Evolutionary conservation across 2,329 filamentous ascomycete genomes (phyloP).

Genomic region (Calonectria naviculata): DNA sequence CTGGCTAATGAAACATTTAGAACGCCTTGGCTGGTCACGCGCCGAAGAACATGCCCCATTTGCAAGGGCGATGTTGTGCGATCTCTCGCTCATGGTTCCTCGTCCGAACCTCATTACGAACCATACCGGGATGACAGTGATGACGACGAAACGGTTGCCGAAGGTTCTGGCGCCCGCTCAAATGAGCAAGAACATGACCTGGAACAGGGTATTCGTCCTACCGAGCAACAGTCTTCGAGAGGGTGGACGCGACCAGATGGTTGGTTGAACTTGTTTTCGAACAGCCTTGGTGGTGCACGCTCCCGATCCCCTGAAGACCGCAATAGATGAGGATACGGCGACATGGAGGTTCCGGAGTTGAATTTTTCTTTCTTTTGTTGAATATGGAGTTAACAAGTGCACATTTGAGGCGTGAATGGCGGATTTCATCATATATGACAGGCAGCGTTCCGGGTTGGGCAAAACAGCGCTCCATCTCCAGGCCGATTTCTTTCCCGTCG

Average conservation of each 20-base stretch:
- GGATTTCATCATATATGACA: neutral
- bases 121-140: conserved; percentile 64
- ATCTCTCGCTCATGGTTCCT: conserved; percentile 67
- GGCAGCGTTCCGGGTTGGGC: conserved; percentile 1
- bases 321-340: conserved; percentile 19
- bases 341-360: too few relatives aligned
- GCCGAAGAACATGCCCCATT: conserved; percentile 96
- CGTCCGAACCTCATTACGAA: conserved; percentile 64
- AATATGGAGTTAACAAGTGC: conserved; percentile 6
- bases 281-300: conserved; percentile 35
- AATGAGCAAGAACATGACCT: conserved; percentile 51
- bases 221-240: conserved; percentile 32
- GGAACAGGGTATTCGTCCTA: conserved; percentile 53
- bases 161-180: conserved; percentile 46
- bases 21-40: conserved; percentile 95
- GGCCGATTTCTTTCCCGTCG: neutral
- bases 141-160: conserved; percentile 52
- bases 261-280: conserved; percentile 53
- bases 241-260: conserved; percentile 43
- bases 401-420: conserved; percentile 2
- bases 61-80: conserved; percentile 97
- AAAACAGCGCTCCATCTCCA: conserved; percentile 1
- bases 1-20: conserved; percentile 57
- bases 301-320: conserved; percentile 42
- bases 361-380: neutral